Percentiles rank a stretch among this genome's conserved stretches.
Evolutionary conservation across 148 eudicot genomes (phyloP).

Genomic region (Dianthus caryophyllus): DNA sequence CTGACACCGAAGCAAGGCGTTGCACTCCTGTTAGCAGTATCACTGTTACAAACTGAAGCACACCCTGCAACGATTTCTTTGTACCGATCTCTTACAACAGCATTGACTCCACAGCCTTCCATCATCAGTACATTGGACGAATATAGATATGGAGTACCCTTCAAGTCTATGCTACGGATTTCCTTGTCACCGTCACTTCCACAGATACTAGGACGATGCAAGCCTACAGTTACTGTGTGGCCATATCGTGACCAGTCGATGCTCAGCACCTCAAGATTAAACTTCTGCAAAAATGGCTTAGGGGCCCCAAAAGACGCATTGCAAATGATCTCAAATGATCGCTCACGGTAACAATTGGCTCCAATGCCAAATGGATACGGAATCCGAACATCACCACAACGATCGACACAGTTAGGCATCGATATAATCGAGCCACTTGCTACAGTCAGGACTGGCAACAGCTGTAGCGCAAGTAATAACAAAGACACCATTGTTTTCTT

Average conservation of each 20-base stretch:
- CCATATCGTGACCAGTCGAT: constrained; percentile 14
- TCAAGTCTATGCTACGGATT: constrained; percentile 19
- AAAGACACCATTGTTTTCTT: background rate
- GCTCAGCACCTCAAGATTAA: constrained; percentile 19
- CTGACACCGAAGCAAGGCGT: no score
- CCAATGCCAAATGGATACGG: constrained; percentile 43
- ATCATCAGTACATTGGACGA: no score
- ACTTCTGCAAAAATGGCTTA: constrained; percentile 13
- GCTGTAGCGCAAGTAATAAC: constrained; percentile 8
- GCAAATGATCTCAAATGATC: constrained; percentile 23
- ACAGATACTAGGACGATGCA: constrained; percentile 14
- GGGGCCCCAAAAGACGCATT: constrained; percentile 11
- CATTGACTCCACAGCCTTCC: no score
- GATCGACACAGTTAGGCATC: constrained; percentile 22
- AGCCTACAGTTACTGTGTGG: background rate
- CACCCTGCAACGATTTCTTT: no score
- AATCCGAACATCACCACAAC: constrained; percentile 25
- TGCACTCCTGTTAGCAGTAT: no score
- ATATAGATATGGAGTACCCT: constrained; percentile 11
- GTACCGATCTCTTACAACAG: no score
- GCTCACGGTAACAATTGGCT: constrained; percentile 15
- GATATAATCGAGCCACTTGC: constrained; percentile 2
- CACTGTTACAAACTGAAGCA: no score
- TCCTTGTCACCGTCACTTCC: background rate
- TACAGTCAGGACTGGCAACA: background rate